Percentiles rank a stretch among this genome's conserved stretches.
These are phyloP conservation scores for Cicer chorassanicum DNA, from an alignment of 306 rosid species.

Conservation along the genomic window DNA sequence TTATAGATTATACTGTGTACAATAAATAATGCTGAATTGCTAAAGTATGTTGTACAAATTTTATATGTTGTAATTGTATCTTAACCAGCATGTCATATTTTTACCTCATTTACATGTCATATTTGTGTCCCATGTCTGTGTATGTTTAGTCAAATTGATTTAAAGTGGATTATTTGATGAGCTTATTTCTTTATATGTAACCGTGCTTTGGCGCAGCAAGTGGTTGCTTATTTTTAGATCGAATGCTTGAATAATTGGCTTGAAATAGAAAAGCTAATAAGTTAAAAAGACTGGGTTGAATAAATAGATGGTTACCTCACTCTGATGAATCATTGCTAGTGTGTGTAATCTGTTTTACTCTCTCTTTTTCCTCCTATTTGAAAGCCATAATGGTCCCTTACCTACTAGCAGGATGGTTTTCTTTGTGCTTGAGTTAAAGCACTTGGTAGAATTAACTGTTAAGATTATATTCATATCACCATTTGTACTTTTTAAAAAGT, in stretches of 20 bases:
- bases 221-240: conserved; percentile 13
- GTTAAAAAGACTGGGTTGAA: not conserved
- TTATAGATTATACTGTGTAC: not conserved
- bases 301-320: not conserved
- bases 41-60: not conserved
- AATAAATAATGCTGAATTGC: conserved; percentile 5
- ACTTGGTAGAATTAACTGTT: not conserved
- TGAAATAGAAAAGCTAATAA: not conserved
- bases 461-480: not conserved
- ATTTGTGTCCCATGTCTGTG: not conserved
- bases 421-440: conserved; percentile 12
- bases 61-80: not conserved
- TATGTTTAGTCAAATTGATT: conserved; percentile 5
- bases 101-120: not conserved
- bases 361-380: not conserved
- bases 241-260: conserved; percentile 2
- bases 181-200: conserved; percentile 15
- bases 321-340: not conserved
- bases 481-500: conserved; percentile 8
- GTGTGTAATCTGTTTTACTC: conserved; percentile 11
- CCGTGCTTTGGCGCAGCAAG: conserved; percentile 1
- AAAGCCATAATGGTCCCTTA: not conserved
- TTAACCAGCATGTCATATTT: not conserved
- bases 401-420: not conserved
- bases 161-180: conserved; percentile 1